Conservation (phyloP, 192 early-diverging fungal genomes). For the Lobosporangium transversale region DNA sequence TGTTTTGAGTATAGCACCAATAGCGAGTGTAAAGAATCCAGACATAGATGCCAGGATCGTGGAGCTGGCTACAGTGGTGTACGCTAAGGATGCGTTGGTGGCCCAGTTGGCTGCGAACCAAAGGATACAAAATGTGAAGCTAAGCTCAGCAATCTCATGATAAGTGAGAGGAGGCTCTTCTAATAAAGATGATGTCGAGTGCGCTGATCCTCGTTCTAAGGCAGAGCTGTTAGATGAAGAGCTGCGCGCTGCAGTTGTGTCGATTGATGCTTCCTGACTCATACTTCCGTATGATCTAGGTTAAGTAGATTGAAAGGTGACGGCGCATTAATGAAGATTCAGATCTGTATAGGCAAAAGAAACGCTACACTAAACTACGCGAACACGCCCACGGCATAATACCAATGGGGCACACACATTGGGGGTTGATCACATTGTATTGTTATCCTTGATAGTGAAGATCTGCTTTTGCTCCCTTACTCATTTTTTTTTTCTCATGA, state of each 20-base stretch:
- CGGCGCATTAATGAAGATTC: neutral
- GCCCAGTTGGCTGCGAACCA: conserved; percentile 86
- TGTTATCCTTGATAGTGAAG: too few relatives aligned
- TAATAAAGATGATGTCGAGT: neutral
- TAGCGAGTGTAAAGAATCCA: conserved; percentile 76
- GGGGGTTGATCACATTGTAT: too few relatives aligned
- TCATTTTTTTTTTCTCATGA: too few relatives aligned
- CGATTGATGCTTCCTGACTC: neutral
- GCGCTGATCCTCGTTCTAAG: conserved; percentile 29
- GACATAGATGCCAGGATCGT: conserved; percentile 82
- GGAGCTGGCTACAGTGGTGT: conserved; percentile 79
- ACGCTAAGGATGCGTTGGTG: conserved; percentile 77
- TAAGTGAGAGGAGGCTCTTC: conserved; percentile 8
- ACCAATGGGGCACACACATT: too few relatives aligned
- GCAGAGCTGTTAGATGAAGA: neutral
- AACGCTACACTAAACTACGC: neutral
- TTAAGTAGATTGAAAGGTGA: neutral
- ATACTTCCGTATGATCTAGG: conserved; percentile 27
- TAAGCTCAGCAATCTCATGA: conserved; percentile 69
- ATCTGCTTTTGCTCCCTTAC: too few relatives aligned
- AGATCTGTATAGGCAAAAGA: neutral
- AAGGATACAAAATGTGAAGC: conserved; percentile 74
- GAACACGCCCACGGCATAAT: too few relatives aligned
- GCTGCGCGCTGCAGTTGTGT: neutral
- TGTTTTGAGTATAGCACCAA: conserved; percentile 68